Conservation (phyloP, 73 alveolate genomes). For the Paraurostyla sp. region DNA sequence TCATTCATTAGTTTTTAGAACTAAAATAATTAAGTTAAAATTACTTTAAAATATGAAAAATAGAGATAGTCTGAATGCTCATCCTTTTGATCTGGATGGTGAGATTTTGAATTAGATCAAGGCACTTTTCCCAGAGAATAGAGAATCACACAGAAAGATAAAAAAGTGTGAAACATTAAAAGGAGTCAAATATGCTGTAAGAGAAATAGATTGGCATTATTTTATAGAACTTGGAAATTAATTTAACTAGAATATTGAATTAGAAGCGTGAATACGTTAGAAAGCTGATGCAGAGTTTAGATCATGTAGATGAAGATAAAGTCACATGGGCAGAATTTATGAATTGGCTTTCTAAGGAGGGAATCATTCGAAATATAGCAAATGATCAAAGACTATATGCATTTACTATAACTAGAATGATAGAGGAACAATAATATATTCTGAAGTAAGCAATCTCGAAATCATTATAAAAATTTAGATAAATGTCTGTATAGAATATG, state of each 20-base stretch:
- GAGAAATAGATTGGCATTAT: background rate
- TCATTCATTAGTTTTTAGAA: too few species aligned
- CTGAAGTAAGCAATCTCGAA: slow-evolving; percentile 40
- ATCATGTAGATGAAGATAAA: slow-evolving; percentile 29
- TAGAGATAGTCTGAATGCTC: slow-evolving; percentile 17
- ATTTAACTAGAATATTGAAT: slow-evolving; percentile 19
- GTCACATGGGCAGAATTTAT: slow-evolving; percentile 65
- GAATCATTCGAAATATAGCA: slow-evolving; percentile 50
- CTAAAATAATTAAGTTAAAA: too few species aligned
- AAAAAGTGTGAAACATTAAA: slow-evolving; percentile 13
- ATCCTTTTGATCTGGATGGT: slow-evolving; percentile 44
- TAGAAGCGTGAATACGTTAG: background rate
- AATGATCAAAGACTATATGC: slow-evolving; percentile 58
- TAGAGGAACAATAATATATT: background rate
- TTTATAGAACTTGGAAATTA: background rate
- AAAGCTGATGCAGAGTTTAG: slow-evolving; percentile 6
- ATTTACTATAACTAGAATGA: slow-evolving; percentile 45
- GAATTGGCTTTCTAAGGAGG: slow-evolving; percentile 64
- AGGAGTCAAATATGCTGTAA: slow-evolving; percentile 9
- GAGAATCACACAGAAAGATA: background rate
- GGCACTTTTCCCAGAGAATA: slow-evolving; percentile 52
- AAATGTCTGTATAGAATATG: background rate
- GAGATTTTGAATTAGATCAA: slow-evolving; percentile 30
- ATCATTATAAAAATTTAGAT: too few species aligned
- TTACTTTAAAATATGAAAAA: background rate